phyloP scores from a whole-genome alignment of 257 asterid species.

The Buddleja alternifolia region DNA sequence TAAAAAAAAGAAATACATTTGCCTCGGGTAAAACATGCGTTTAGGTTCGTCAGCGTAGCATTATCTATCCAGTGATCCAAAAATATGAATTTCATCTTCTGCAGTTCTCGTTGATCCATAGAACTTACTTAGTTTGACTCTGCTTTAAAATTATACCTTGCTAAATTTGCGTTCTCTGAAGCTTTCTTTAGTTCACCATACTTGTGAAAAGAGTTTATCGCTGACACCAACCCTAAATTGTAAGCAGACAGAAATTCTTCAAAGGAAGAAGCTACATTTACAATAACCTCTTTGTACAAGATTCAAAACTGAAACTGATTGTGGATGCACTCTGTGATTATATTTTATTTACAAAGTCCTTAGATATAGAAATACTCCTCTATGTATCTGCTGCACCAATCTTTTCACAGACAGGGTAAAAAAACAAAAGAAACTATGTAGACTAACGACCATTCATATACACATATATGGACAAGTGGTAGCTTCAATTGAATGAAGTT shows the following conservation, averaged over 20 bases:
- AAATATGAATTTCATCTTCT: no score
- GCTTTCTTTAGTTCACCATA: no score
- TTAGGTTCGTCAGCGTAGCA: no score
- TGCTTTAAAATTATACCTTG: no score
- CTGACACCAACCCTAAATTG: no score
- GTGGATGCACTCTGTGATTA: constrained; percentile 1
- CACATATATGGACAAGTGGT: constrained; percentile 25
- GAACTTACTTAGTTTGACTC: no score
- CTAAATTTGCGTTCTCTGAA: no score
- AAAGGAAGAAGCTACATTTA: neutral
- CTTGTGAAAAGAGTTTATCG: no score
- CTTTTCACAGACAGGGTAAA: constrained; percentile 13
- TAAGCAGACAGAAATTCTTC: constrained; percentile 11
- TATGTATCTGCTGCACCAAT: constrained; percentile 10
- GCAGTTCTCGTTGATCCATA: no score
- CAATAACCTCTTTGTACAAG: constrained; percentile 5
- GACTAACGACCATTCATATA: constrained; percentile 7
- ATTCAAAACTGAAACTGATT: neutral
- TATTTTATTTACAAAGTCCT: constrained; percentile 15
- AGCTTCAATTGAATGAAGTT: neutral
- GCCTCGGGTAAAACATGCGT: neutral
- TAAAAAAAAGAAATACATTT: no score
- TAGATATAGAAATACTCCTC: neutral
- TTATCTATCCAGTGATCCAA: no score
- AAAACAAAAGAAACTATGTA: neutral